Evolutionary conservation across 257 asterid genomes (phyloP), one percentile per base, ranked within the genome.

Genomic region (Haberlea rhodopensis): DNA sequence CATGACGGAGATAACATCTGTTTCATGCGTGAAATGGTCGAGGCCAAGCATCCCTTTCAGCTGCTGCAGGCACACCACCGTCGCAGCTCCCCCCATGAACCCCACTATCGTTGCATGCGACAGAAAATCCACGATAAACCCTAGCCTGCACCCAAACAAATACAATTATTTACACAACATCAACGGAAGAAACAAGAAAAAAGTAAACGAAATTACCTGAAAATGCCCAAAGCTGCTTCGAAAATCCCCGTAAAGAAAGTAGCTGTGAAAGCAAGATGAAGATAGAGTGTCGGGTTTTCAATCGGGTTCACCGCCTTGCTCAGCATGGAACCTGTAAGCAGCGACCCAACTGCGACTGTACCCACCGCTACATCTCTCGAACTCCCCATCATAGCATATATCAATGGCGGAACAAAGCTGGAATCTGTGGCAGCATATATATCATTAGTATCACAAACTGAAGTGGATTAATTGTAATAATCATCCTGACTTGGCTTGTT

Each of bases 61-160:
- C 70, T 94, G 99, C 54, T 94, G 99, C 0, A 94, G 80, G 68
- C 82, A 76, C 29, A 94, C 97, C 2, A 92, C 97, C 19, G 99
- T 92, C 0, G 97, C 99, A 1, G 99, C 96, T 40, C 99, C 99
- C 0, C 79, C 91, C 99, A 89, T 92, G 87, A 92, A 92, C 51
- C 97, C 97, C 26, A 92, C 95, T 40, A 92, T 92, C 0, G 97
- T 89, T 66, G 99, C 95, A 75, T 92, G 97, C 40, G 99, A 92
- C n/a, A 92, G 80, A 72, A 92, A 92, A 76, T 92, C 99, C 63
- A 89, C 99, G 0, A 92, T 81, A 48, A 92, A 92, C 76, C 99
- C 99, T 72, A 92, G 71, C 83, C 98, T 91, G 85, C 48, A 60
- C 20, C 10, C 5, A n/a, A n/a, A n/a, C n/a, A n/a, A 16, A 54